Conservation (phyloP, 202 grass and related monocot species). For the Setaria viridis region DNA sequence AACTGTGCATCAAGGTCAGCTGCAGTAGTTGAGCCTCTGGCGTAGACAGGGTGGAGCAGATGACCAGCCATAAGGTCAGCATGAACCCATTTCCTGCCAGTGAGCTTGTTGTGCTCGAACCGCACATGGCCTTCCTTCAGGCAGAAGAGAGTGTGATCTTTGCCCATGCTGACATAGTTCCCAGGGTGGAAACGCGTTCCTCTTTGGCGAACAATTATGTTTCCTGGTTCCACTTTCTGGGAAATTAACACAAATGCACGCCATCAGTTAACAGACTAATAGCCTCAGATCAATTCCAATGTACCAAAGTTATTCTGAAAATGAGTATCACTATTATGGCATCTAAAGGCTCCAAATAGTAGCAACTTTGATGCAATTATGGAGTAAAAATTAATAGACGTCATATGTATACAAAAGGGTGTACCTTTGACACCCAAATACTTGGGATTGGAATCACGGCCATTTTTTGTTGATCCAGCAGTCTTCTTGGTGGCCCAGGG, state of each 20-base stretch:
- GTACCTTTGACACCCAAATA: constrained; percentile 93
- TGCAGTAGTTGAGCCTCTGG: constrained; percentile 2
- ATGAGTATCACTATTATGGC: neutral
- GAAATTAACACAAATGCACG: constrained; percentile 12
- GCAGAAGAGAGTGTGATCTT: constrained; percentile 77
- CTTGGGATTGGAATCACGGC: constrained; percentile 83
- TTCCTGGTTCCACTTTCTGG: constrained; percentile 91
- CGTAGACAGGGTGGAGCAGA: constrained; percentile 71
- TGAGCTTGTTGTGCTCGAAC: constrained; percentile 79
- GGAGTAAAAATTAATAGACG: neutral
- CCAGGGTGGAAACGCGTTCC: constrained; percentile 84
- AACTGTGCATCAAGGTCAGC: constrained; percentile 31
- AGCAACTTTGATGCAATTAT: neutral
- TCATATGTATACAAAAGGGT: neutral
- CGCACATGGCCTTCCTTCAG: constrained; percentile 82
- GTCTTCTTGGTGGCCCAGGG: constrained; percentile 91
- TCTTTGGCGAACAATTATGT: constrained; percentile 84
- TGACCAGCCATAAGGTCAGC: constrained; percentile 71
- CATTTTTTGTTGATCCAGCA: constrained; percentile 89
- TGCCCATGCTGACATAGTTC: constrained; percentile 83
- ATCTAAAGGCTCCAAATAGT: neutral
- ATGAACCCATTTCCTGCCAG: constrained; percentile 85
- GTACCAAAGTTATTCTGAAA: neutral
- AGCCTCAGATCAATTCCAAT: neutral
- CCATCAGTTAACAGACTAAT: neutral